Evolutionary conservation across 2,329 filamentous ascomycete genomes (phyloP), one percentile per base, ranked within the genome.

Genomic region (Arthrinium phaeospermum): DNA sequence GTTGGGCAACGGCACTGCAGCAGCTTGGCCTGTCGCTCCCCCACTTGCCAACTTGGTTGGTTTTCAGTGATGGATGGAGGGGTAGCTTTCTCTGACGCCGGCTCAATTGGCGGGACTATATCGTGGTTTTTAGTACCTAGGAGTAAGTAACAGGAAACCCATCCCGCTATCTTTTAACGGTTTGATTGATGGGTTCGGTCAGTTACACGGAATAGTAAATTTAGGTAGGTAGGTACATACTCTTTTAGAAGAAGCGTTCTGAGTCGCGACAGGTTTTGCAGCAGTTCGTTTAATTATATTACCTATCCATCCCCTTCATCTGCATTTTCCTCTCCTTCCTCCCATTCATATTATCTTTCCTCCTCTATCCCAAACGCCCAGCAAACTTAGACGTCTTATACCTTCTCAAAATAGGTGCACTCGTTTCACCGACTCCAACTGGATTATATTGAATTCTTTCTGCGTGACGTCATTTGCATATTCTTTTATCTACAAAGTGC

Each of bases 391-490:
- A 30, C 51, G 51, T 57, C 13, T 57, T 30, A 57, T 57, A 27
- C 24, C 51, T 30, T 57, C 24, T 57, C 27, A 8, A 49, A 19
- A 30, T 30, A 57, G 51, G 51, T 19, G 27, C 53, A 34, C 16
- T 61, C 53, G 53, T 61, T 37, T 61, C 53, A 61, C 30, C 51
- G 27, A 34, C 51, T 34, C 51, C 1, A 34, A 3, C 51, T 34
- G 51, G 30, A 19, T 10, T 57, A 34, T 61, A 41, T 41, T n/a
- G 34, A 19, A 41, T 41, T 6, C 34, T 8, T 64, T 41, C 10
- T 14, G 57, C 30, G 34, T 70, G 68, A 70, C 68, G 68, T 70
- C 68, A 70, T 70, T 49, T 19, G 37, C 13, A 49, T 49, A 69
- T 45, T 49, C 4, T 68, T 19, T 61, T 37, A n/a, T 57, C 53